Conservation (phyloP, 768 basidiomycete species). For the Boletus rubroflammeus region DNA sequence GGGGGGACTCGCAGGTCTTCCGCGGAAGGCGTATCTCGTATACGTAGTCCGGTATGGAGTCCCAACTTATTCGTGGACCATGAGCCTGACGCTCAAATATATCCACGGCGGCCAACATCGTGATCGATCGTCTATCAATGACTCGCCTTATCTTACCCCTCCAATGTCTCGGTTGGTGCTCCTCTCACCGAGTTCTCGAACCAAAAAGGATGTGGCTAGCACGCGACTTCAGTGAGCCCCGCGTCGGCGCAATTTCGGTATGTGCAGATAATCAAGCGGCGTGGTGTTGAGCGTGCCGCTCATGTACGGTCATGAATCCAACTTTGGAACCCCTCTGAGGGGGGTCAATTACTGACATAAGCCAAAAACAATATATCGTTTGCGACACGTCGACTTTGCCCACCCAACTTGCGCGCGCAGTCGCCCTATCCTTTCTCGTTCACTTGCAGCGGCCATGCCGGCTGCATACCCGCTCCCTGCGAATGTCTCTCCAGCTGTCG, state of each 20-base stretch:
- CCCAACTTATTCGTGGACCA: too few species aligned
- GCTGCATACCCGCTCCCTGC: conserved; percentile 71
- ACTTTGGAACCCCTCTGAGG: conserved; percentile 4
- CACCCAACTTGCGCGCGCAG: not conserved
- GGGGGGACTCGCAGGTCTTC: not conserved
- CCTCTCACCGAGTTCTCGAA: not conserved
- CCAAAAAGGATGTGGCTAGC: not conserved
- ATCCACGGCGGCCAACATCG: not conserved
- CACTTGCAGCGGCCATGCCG: conserved; percentile 52
- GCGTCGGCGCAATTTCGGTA: not conserved
- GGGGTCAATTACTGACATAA: conserved; percentile 16
- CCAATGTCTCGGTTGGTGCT: not conserved
- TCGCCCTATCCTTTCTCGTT: not conserved
- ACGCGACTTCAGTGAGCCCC: not conserved
- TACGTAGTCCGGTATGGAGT: too few species aligned
- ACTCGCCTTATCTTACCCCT: not conserved
- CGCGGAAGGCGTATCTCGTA: not conserved
- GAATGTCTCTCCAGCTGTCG: conserved; percentile 64
- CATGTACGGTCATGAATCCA: too few species aligned
- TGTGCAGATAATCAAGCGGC: not conserved
- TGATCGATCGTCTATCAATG: not conserved
- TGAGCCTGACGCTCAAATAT: not conserved
- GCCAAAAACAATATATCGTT: not conserved
- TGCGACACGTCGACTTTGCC: conserved; percentile 22
- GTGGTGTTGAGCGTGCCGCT: too few species aligned